These are phyloP conservation scores for Albifimbria verrucaria DNA, from an alignment of 2,329 filamentous ascomycete genomes.

Conservation along the genomic window DNA sequence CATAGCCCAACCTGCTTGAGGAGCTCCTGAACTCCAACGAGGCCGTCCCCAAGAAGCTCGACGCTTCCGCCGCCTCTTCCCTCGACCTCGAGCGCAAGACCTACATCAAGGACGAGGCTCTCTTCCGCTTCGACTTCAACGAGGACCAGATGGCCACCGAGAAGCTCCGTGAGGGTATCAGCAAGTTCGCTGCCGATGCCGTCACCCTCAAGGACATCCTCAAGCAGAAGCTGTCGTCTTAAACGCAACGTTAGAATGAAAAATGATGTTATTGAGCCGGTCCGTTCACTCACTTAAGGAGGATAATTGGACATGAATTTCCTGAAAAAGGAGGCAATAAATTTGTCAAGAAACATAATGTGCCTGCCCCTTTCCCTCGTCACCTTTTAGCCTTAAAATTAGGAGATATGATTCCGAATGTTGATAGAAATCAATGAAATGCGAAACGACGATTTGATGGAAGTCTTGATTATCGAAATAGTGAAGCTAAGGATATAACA, in stretches of 20 bases:
- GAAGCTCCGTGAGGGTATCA: constrained; percentile 99
- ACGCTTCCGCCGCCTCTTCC: constrained; percentile 59
- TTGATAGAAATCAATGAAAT: no score
- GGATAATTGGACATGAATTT: no score
- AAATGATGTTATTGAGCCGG: no score
- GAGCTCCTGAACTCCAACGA: constrained; percentile 83
- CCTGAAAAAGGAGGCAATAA: no score
- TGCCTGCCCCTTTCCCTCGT: no score
- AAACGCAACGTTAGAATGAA: constrained; percentile 17
- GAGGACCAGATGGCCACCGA: constrained; percentile 99
- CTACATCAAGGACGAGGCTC: constrained; percentile 85
- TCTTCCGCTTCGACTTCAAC: constrained; percentile 99
- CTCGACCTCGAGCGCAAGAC: constrained; percentile 82
- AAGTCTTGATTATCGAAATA: no score
- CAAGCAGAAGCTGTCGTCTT: constrained; percentile 71
- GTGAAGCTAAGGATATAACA: no score
- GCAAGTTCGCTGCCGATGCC: constrained; percentile 97
- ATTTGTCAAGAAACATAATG: no score
- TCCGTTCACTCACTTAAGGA: neutral
- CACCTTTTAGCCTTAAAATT: no score
- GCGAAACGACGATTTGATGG: no score
- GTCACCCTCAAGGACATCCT: constrained; percentile 90
- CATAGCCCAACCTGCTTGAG: constrained; percentile 88
- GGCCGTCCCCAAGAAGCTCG: constrained; percentile 88
- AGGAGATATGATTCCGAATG: no score